Evolutionary conservation across 805 yeast genomes (phyloP), one percentile per base, ranked within the genome.

Genomic region (Ascoidea rubescens): DNA sequence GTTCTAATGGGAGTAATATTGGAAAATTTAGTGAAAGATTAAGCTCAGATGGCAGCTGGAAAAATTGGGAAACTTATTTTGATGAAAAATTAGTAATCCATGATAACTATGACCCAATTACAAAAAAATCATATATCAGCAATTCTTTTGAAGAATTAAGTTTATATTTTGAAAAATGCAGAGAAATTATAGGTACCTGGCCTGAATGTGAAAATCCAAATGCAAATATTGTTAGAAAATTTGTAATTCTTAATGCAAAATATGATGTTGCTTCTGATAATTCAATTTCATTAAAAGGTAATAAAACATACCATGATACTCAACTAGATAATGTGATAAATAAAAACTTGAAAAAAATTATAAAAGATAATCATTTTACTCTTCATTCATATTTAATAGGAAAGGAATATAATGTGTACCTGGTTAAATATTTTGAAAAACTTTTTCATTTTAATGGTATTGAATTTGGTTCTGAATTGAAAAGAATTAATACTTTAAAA

Each of bases 1-100:
- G 82, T 1, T 64, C 70, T 49, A 70, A 75, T 58, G 74, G 74
- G 1, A 53, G 55, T 6, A 71, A 77, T 5, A 55, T 52, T 43
- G 60, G 63, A n/a, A 31, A 37, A 37, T 37, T 37, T 37, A 37
- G 43, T 37, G 43, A 37, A 37, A 37, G 43, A 37, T 10, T 37
- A 37, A 37, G 43, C 14, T 8, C 43, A 10, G 43, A 37, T 37
- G 43, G 43, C 14, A 8, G 14, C 14, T 37, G 43, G 43, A 37
- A 37, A 10, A 37, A 37, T 37, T 37, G 43, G 43, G 14, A 10
- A 37, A 37, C 8, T 37, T 37, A 37, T 37, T 10, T 37, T 37
- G 4, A 37, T 37, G 43, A 37, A 37, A 37, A 8, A 10, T 8
- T 37, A 37, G 43, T 14, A 37, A 37, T 37, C 14, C 43, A 37